These are phyloP conservation scores for Magnusiomyces magnusii DNA, from an alignment of 1,139 yeast species.

Conservation along the genomic window DNA sequence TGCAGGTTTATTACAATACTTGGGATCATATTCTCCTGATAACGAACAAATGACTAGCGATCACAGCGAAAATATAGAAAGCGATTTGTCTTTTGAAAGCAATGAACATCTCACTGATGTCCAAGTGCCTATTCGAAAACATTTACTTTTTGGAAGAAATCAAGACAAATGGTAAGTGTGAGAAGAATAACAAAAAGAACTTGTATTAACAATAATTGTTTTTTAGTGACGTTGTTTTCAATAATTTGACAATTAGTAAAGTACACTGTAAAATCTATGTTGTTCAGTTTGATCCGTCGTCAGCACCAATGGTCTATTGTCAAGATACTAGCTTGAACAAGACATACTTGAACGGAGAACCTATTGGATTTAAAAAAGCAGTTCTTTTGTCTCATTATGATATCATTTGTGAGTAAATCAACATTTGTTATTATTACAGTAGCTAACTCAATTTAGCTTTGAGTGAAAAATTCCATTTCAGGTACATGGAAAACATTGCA, in stretches of 20 bases:
- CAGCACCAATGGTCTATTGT: conserved; percentile 45
- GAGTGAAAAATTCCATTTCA: conserved; percentile 31
- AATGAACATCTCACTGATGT: neutral
- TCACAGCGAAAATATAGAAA: neutral
- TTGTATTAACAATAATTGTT: no score
- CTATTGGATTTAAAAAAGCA: conserved; percentile 33
- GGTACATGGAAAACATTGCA: conserved; percentile 22
- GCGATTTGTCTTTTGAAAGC: neutral
- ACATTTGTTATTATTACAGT: neutral
- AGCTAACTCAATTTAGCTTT: conserved; percentile 24
- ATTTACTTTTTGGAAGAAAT: neutral
- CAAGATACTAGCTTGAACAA: conserved; percentile 52
- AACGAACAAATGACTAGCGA: neutral
- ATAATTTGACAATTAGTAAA: neutral
- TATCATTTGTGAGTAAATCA: conserved; percentile 27
- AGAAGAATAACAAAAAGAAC: neutral
- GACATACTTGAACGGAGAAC: conserved; percentile 38
- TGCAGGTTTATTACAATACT: neutral
- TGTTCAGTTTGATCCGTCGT: conserved; percentile 43
- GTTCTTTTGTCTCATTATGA: conserved; percentile 43
- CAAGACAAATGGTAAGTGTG: neutral
- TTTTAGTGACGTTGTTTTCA: neutral
- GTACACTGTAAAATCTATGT: conserved; percentile 44
- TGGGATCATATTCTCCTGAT: neutral
- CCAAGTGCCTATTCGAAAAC: neutral